Evolutionary conservation across 768 basidiomycete species (phyloP), one percentile per base, ranked within the genome.

Genomic region (Suillus bovinus): DNA sequence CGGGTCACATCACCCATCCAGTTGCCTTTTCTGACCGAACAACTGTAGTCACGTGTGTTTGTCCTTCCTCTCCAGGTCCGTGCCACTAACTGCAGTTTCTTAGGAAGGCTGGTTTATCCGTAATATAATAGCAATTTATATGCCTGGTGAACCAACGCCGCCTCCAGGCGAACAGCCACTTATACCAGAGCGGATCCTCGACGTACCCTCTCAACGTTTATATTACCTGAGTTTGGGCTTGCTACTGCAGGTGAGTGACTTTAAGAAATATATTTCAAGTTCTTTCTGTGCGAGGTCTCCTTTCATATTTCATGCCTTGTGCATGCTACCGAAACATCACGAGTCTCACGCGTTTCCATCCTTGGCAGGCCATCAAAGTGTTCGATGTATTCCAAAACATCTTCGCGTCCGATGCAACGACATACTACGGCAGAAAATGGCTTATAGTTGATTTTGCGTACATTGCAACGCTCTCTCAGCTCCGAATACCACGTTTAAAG

Each of bases 191-290:
- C 82, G 80, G 61, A 86, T 86, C 70, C 66, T 94, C 34, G 90
- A 91, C 69, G 79, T 87, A 5, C 90, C 91, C 24, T 88, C 91
- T 17, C 91, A 94, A 71, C 82, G 94, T 56, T 82, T 91, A 7
- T 93, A 95, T 69, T 83, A 84, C 65, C 79, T 93, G 49, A 90
- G 92, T 63, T 75, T 94, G 29, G 90, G 88, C 9, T 82, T 87
- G 44, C 79, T 94, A 2, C 80, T 91, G 38, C 93, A 95, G 82
- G 93, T 90, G 65, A 60, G 81, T 66, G 22, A 17, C 55, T 24
- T 56, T 29, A n/a, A n/a, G 14, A 46, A n/a, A 47, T 38, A 29
- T 24, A 0, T 39, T 56, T 11, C 22, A 56, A 29, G 17, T 56
- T 46, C 59, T 55, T 34, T 56, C 33, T 14, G 29, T 22, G 24